phyloP scores from a whole-genome alignment of 176 grass and related monocot species.

The Musa troglodytarum region DNA sequence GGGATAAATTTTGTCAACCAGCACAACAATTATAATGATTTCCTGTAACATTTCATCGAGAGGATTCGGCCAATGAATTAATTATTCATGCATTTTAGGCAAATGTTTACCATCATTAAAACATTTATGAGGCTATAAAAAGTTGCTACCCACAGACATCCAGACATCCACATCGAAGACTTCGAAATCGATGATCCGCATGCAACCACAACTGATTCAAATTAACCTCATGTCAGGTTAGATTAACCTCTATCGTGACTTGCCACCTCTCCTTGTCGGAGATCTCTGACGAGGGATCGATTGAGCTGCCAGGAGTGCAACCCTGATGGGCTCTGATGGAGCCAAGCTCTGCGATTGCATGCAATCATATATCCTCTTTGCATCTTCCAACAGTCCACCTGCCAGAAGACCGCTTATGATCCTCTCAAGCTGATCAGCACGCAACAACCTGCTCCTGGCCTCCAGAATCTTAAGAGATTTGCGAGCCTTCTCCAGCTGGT shows the following conservation, averaged over 20 bases:
- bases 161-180: background rate
- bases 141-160: background rate
- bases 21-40: too few species aligned
- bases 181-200: background rate
- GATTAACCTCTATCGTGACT: background rate
- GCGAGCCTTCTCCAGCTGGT: constrained; percentile 39
- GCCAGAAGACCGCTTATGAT: constrained; percentile 41
- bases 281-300: constrained; percentile 12
- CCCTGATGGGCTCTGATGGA: constrained; percentile 27
- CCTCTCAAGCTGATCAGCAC: constrained; percentile 59
- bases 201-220: background rate
- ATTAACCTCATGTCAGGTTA: background rate
- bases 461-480: constrained; percentile 72
- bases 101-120: too few species aligned
- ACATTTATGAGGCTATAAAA: background rate
- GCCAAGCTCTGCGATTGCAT: constrained; percentile 58
- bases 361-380: constrained; percentile 45
- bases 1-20: too few species aligned
- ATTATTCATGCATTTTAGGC: too few species aligned
- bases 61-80: too few species aligned
- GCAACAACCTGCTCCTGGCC: constrained; percentile 50
- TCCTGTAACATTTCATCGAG: too few species aligned
- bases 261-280: background rate
- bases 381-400: constrained; percentile 49
- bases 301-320: constrained; percentile 22